phyloP scores from a whole-genome alignment of 2,329 filamentous ascomycete genomes.

The Aspergillus sp. region DNA sequence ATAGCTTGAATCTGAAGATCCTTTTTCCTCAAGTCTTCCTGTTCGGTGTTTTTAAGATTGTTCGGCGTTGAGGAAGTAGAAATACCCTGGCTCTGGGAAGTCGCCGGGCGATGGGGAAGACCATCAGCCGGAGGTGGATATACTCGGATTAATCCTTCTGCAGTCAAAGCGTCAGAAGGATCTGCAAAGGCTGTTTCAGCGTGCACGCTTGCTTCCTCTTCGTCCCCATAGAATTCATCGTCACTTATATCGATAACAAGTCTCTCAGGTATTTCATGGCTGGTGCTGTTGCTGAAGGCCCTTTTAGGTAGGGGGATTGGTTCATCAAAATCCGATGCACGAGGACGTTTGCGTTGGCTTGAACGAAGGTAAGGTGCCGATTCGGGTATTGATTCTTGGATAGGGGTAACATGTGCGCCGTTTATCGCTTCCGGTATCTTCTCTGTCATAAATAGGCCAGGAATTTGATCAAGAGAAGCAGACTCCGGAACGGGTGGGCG shows the following conservation, averaged over 20 bases:
- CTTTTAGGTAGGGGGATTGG: conserved; percentile 55
- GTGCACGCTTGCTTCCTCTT: conserved; percentile 31
- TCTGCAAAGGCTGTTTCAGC: conserved; percentile 33
- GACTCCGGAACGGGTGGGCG: conserved; percentile 34
- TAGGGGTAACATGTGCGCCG: conserved; percentile 8
- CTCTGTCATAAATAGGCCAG: conserved; percentile 53
- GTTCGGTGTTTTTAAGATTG: conserved; percentile 35
- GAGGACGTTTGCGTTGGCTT: conserved; percentile 56
- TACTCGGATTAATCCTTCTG: conserved; percentile 38
- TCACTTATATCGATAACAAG: conserved; percentile 87
- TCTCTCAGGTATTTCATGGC: conserved; percentile 46
- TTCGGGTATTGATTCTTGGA: conserved; percentile 18
- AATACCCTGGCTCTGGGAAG: conserved; percentile 41
- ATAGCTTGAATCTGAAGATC: conserved; percentile 50
- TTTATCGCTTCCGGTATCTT: conserved; percentile 11
- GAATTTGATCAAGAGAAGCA: conserved; percentile 43
- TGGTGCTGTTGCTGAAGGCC: conserved; percentile 58
- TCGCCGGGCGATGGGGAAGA: conserved; percentile 40
- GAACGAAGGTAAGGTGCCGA: conserved; percentile 22
- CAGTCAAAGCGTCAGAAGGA: conserved; percentile 1
- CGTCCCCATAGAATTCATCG: conserved; percentile 52
- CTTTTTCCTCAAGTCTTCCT: conserved; percentile 48
- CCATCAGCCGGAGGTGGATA: conserved; percentile 49
- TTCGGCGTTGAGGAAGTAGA: conserved; percentile 37
- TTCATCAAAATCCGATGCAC: conserved; percentile 71